Base-by-base conservation (phyloP, 1,284 basidiomycete species). In the Puccinia novopanici region DNA sequence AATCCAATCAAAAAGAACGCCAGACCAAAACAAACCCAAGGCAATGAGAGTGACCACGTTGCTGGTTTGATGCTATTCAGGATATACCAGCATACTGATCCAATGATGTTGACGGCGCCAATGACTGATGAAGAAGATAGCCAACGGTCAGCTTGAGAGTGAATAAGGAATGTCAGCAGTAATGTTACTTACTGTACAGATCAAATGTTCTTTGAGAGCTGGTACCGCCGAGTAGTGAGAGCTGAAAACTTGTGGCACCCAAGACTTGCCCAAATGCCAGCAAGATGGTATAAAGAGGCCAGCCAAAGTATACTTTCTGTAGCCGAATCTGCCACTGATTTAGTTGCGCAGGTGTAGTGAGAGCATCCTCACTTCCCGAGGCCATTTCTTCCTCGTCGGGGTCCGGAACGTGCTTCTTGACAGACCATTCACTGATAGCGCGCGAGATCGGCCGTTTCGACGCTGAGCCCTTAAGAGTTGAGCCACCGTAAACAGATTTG, bases 171-270 rank as follows among this genome's bases (percentile, higher is more conserved):
- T 34, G 10, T 34, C 15, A 15, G 42, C 30, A 37, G 24, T 2
- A 1, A 17, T 57, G 17, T 3, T 6, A 75, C 79, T 68, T 68
- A 81, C 79, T 92, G 85, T 95, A 96, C n/a, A 95, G 89, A 84
- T 94, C 92, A 48, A 92, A 83, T 83, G 92, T 88, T 81, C 91
- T 90, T 85, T 93, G 90, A 86, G 91, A 93, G 84, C 93, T 94
- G 84, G 91, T 90, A 77, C 94, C 94, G 34, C 92, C 91, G 52
- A 95, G 88, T 40, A 95, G 87, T 30, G 93, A 94, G 84, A 95
- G 92, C 87, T 96, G 94, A 90, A 95, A 96, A 85, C 93, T 95
- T n/a, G 93, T 94, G 54, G 92, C 91, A 82, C 91, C 90, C 82
- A 93, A 85, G 90, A 91, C 90, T 88, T 94, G 93, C 72, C 93